Base-by-base conservation (phyloP, 1,284 basidiomycete species). In the Papiliotrema flavescens region DNA sequence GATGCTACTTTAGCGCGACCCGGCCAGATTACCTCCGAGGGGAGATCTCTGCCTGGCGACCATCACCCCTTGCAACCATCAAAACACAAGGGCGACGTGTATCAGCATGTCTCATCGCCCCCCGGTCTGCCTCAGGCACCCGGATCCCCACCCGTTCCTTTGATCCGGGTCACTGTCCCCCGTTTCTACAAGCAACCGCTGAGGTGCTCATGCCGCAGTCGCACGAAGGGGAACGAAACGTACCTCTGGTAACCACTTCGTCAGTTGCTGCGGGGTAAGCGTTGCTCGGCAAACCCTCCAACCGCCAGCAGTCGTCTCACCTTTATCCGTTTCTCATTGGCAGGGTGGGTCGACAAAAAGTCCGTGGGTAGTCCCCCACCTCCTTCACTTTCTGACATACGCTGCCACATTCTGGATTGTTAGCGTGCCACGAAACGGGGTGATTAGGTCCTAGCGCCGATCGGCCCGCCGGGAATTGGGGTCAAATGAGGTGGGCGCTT, bases 261-360 rank as follows among this genome's bases (percentile, higher is more conserved):
- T 54, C 42, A 75, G 54, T 52, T 69, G 64, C 61, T 68, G 40
- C 19, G 23, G 13, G 8, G 24, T 45, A 41, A 52, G 42, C 26
- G 19, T 13, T 47, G 4, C 34, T 5, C 45, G 39, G 34, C n/a
- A 32, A 19, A 19, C 11, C 39, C 3, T n/a, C 20, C 43, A 2
- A 34, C 20, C 45, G 23, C 3, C 28, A 23, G 52, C 39, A 49
- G 52, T n/a, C 2, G 6, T 64, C 80, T 49, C 59, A 87, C 89
- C 78, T 85, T 80, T 53, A 89, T 84, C 15, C 90, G 83, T 63
- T 80, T 84, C 51, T 79, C 77, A 32, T 85, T 84, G 1, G 84
- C 79, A 0, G 90, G 90, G 74, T 94, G 90, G 0, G 90, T 93
- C 13, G 67, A 74, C 54, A 77, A 59, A 61, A 77, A 77, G 57